phyloP scores from a whole-genome alignment of 2,329 filamentous ascomycete species.

The Xylariales sp. region DNA sequence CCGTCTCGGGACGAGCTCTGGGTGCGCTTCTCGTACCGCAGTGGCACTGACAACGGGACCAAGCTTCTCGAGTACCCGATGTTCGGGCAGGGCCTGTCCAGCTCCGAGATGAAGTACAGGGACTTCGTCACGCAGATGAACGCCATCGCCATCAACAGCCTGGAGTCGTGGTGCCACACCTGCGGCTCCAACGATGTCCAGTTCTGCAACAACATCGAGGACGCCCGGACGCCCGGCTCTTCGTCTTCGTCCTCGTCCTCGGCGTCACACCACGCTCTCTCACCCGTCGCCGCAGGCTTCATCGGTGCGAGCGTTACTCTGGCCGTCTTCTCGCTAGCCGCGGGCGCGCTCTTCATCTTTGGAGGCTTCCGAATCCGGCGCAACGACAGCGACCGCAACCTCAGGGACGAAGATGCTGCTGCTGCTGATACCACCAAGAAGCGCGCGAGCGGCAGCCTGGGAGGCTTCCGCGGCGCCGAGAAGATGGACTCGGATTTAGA shows the following conservation, averaged over 20 bases:
- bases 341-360: conserved; percentile 17
- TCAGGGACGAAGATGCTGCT: too few species aligned
- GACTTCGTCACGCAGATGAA: conserved; percentile 34
- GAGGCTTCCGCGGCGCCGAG: conserved; percentile 40
- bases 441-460: too few species aligned
- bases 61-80: conserved; percentile 33
- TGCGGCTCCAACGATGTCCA: conserved; percentile 30
- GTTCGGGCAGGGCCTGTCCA: conserved; percentile 30
- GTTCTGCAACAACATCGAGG: conserved; percentile 30
- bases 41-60: conserved; percentile 33
- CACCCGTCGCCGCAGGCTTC: conserved; percentile 37
- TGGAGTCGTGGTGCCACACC: conserved; percentile 38
- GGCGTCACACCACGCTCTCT: conserved; percentile 14
- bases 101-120: conserved; percentile 29
- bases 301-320: conserved; percentile 40
- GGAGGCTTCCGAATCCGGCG: conserved; percentile 26
- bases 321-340: conserved; percentile 21
- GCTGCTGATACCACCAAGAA: too few species aligned
- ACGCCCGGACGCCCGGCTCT: conserved; percentile 4
- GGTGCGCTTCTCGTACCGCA: conserved; percentile 55
- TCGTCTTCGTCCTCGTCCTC: background rate
- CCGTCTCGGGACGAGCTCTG: conserved; percentile 34
- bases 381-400: conserved; percentile 13
- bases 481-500: conserved; percentile 41
- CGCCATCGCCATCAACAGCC: conserved; percentile 25